Evolutionary conservation across 2,329 filamentous ascomycete species (phyloP).

Genomic region (Apiospora kogelbergensis): DNA sequence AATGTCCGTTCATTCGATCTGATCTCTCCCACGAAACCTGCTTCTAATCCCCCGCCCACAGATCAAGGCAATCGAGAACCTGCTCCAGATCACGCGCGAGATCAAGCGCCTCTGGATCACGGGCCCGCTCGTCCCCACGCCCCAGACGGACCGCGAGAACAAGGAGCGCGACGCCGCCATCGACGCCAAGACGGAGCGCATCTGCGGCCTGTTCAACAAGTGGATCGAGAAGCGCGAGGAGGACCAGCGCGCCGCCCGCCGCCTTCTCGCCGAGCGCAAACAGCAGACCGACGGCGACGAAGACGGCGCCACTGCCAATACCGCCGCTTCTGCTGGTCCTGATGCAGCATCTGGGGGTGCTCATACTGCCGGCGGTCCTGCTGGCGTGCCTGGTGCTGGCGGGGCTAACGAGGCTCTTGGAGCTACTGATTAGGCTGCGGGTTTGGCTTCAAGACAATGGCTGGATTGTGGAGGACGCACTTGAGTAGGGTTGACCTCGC

Average conservation of each 20-base stretch:
- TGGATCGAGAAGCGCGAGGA: constrained; percentile 26
- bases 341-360: neutral
- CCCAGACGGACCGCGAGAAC: constrained; percentile 34
- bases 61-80: constrained; percentile 43
- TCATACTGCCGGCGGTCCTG: neutral
- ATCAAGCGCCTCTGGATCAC: constrained; percentile 51
- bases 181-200: constrained; percentile 32
- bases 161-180: constrained; percentile 23
- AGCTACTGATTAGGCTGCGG: neutral
- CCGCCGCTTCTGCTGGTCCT: too few species aligned
- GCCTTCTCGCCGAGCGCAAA: neutral
- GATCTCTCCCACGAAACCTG: neutral
- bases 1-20: neutral
- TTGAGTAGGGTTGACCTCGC: neutral
- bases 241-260: constrained; percentile 6
- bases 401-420: neutral
- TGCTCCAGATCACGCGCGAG: constrained; percentile 46
- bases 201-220: constrained; percentile 34
- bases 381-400: neutral
- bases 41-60: constrained; percentile 18
- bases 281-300: too few species aligned
- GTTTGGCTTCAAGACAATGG: neutral
- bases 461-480: too few species aligned
- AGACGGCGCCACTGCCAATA: neutral
- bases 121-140: constrained; percentile 44